Percentiles rank a stretch among this genome's conserved stretches.
Evolutionary conservation across 2,329 filamentous ascomycete species (phyloP).

Genomic region (Chrysosporium queenslandicum): DNA sequence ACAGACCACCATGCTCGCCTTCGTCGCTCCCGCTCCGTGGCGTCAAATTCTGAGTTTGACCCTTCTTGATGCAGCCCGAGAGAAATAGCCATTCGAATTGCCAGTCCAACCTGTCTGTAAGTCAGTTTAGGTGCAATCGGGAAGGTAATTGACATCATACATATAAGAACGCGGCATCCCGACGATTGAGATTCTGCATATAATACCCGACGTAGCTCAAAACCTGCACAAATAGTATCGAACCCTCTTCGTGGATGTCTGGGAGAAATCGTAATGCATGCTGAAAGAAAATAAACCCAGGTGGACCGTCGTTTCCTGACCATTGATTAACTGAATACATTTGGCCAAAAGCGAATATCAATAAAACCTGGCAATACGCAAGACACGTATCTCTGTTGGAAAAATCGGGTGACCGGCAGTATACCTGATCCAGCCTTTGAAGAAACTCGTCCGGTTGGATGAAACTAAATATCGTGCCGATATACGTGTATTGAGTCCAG

Average conservation of each 20-base stretch:
- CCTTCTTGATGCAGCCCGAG: constrained; percentile 49
- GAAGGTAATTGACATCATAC: constrained; percentile 17
- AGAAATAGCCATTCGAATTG: constrained; percentile 49
- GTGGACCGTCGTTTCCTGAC: constrained; percentile 44
- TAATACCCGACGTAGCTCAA: constrained; percentile 48
- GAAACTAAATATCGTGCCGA: constrained; percentile 49
- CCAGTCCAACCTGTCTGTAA: constrained; percentile 38
- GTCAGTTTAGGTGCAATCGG: background rate
- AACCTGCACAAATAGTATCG: constrained; percentile 46
- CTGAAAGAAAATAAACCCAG: constrained; percentile 48
- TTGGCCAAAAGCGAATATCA: constrained; percentile 47
- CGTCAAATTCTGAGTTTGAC: constrained; percentile 31
- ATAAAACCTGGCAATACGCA: constrained; percentile 43
- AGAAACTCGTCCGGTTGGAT: constrained; percentile 42
- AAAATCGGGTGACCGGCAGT: constrained; percentile 36
- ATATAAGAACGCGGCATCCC: constrained; percentile 48
- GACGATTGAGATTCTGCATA: constrained; percentile 48
- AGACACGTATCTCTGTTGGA: constrained; percentile 41
- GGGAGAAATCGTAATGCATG: constrained; percentile 45
- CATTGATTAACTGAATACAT: constrained; percentile 50
- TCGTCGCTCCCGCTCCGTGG: constrained; percentile 40
- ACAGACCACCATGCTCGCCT: constrained; percentile 49
- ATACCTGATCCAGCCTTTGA: constrained; percentile 36
- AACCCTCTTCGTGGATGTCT: constrained; percentile 47
- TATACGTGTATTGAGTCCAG: constrained; percentile 46